Base-by-base conservation (phyloP, 306 rosid species). In the Cicer cuneatum region DNA sequence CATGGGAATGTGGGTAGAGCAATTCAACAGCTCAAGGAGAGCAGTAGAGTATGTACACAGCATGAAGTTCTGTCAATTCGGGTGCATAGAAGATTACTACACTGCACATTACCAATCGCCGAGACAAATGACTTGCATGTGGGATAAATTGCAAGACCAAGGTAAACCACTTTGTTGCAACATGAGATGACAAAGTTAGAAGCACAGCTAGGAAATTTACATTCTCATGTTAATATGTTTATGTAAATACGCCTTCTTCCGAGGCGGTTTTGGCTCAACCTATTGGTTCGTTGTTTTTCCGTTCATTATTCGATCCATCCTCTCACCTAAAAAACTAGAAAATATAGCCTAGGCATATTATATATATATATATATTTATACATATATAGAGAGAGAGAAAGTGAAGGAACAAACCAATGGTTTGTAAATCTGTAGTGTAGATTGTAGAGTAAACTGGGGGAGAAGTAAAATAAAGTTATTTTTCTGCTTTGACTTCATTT, bases 1-100 rank as follows among this genome's bases (percentile, higher is more conserved):
- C 90, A 88, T 93, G 97, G 97, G 97, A 84, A 93, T 89, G 96
- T 93, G 96, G 98, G 96, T 90, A 45, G 92, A 83, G 80, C 81
- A 85, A 69, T 90, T 93, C 85, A 93, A 93, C 90, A 41, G 61
- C 40, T 63, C 97, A 54, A 88, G 24, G 24, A 21, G 66, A 70
- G 54, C 84, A 2, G 93, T 90, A 21, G 81, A 86, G 49, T 90
- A 86, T 65, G 73, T 85, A 57, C 98, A 93, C 82, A 89, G 90
- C 84, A 33, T 77, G 75, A 86, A 83, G 80, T 93, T 90, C 86
- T 93, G 96, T 85, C 98, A 93, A 60, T 88, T 84, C 4, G 98
- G 98, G 8, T 93, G 98, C 88, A 77, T 93, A 0, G 92, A 89
- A 43, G 89, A 90, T 66, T 93, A 93, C 70, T 85, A 82, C 84